These are phyloP conservation scores for Coccomyxa sp. DNA, from an alignment of 139 green algal genomes.

Conservation along the genomic window DNA sequence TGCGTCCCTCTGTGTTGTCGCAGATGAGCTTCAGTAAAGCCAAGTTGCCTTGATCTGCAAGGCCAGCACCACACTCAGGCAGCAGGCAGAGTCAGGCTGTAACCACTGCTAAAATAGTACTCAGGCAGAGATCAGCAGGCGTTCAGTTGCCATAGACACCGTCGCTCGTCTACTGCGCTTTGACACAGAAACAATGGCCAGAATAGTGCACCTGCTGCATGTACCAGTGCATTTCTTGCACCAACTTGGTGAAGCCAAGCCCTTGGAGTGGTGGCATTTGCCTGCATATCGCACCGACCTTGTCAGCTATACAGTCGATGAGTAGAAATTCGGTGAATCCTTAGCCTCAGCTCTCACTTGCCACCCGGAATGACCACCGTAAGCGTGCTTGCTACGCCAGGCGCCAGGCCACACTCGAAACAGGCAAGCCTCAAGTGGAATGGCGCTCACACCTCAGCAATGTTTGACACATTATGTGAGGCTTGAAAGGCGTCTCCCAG, in stretches of 20 bases:
- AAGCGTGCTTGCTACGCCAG: too few relatives aligned
- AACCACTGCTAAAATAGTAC: not conserved
- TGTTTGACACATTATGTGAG: too few relatives aligned
- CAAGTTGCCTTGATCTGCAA: slow-evolving; percentile 13
- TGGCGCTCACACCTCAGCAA: too few relatives aligned
- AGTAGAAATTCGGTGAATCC: too few relatives aligned
- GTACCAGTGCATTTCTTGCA: not conserved
- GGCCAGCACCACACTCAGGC: not conserved
- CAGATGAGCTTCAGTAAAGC: slow-evolving; percentile 12
- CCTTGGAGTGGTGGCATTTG: not conserved
- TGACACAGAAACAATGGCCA: not conserved
- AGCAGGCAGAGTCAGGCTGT: not conserved
- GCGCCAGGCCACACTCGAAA: too few relatives aligned
- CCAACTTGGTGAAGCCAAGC: not conserved
- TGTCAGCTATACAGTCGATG: too few relatives aligned
- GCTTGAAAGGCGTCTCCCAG: too few relatives aligned
- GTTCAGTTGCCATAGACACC: not conserved
- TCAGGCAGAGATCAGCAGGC: not conserved
- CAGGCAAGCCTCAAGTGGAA: too few relatives aligned
- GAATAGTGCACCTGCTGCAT: not conserved
- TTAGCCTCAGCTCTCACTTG: too few relatives aligned
- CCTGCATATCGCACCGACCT: too few relatives aligned
- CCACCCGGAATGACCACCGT: too few relatives aligned
- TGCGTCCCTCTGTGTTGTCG: slow-evolving; percentile 2
- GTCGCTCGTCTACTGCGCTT: too few relatives aligned